Conservation (phyloP, 2,329 filamentous ascomycete species). For the Elsinoe fawcettii region DNA sequence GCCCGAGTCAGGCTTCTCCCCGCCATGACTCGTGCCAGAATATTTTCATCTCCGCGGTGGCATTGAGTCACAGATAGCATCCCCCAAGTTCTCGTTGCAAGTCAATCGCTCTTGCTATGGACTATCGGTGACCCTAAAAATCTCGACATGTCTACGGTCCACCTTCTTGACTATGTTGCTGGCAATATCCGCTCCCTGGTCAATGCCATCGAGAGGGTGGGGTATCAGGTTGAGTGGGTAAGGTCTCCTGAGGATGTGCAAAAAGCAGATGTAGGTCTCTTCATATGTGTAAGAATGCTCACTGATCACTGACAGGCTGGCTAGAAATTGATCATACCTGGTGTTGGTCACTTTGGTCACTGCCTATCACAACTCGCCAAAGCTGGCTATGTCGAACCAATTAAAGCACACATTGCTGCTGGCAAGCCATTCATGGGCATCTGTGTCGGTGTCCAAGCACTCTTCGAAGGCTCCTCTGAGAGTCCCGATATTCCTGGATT, state of each 20-base stretch:
- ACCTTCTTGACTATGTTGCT: constrained; percentile 84
- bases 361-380: constrained; percentile 77
- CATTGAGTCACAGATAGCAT: constrained; percentile 5
- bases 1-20: constrained; percentile 11
- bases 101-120: background rate
- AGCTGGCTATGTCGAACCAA: constrained; percentile 75
- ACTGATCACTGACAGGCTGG: constrained; percentile 29
- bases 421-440: constrained; percentile 99
- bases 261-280: constrained; percentile 63
- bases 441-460: constrained; percentile 85
- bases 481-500: constrained; percentile 64
- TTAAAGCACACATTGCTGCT: constrained; percentile 71
- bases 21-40: constrained; percentile 4
- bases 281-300: background rate
- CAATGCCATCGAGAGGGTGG: constrained; percentile 94
- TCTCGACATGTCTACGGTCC: constrained; percentile 61
- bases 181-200: constrained; percentile 93
- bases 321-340: constrained; percentile 88
- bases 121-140: background rate
- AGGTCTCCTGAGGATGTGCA: constrained; percentile 74
- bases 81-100: no score
- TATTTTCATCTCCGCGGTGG: background rate
- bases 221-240: constrained; percentile 90
- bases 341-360: constrained; percentile 96
- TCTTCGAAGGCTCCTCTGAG: constrained; percentile 82